phyloP scores from a whole-genome alignment of 164 flowering plant species.

The Chimonanthus salicifolius region DNA sequence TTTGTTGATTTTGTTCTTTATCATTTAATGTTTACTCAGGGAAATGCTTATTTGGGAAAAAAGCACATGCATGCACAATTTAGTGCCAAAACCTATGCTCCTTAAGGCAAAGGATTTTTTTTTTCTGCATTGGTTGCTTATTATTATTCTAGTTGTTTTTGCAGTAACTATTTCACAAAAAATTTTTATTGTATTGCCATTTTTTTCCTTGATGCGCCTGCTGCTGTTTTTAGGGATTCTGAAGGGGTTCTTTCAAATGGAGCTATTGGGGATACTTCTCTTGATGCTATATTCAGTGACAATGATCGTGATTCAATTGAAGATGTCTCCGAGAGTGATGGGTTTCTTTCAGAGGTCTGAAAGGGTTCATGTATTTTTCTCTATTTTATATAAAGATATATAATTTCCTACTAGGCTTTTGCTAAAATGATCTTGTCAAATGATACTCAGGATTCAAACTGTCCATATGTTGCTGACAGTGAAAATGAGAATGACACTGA shows the following conservation, averaged over 20 bases:
- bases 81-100: too few relatives aligned
- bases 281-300: slow-evolving; percentile 50
- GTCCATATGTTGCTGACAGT: slow-evolving; percentile 21
- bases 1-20: too few relatives aligned
- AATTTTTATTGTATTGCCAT: not conserved
- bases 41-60: too few relatives aligned
- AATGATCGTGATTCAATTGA: slow-evolving; percentile 37
- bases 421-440: not conserved
- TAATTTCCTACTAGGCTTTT: slow-evolving; percentile 4
- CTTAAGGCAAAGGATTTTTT: too few relatives aligned
- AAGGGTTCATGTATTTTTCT: not conserved
- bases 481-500: slow-evolving; percentile 26
- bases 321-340: slow-evolving; percentile 85
- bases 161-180: too few relatives aligned
- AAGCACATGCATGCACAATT: too few relatives aligned
- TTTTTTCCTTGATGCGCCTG: slow-evolving; percentile 1
- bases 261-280: slow-evolving; percentile 34
- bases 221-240: slow-evolving; percentile 24
- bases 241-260: slow-evolving; percentile 20
- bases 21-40: too few relatives aligned
- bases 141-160: too few relatives aligned
- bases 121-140: too few relatives aligned
- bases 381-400: not conserved
- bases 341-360: slow-evolving; percentile 79
- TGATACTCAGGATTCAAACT: slow-evolving; percentile 41